phyloP scores from a whole-genome alignment of 257 asterid genomes.

The Lycium barbarum region DNA sequence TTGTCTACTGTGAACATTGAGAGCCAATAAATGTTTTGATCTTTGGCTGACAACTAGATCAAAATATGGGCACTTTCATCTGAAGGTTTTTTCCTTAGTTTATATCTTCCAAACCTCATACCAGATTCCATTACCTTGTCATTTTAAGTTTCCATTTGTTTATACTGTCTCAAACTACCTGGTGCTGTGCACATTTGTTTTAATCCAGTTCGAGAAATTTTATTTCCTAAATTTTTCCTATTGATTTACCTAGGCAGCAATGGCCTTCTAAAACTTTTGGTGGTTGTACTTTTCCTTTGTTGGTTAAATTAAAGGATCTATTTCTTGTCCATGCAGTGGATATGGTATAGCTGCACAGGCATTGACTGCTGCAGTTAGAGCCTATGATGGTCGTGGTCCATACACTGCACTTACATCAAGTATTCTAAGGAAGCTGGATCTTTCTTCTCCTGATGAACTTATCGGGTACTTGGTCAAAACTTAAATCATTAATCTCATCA shows the following conservation, averaged over 20 bases:
- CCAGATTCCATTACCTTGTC: background rate
- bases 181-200: background rate
- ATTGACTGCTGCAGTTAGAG: conserved; percentile 79
- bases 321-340: conserved; percentile 60
- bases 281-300: background rate
- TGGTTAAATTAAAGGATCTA: conserved; percentile 10
- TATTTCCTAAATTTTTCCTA: background rate
- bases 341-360: conserved; percentile 91
- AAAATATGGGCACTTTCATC: background rate
- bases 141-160: background rate
- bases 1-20: background rate
- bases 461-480: conserved; percentile 61
- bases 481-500: conserved; percentile 16
- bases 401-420: conserved; percentile 56
- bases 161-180: background rate
- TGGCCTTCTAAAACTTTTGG: background rate
- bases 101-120: background rate
- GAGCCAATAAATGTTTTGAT: background rate
- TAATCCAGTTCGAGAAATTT: background rate
- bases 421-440: conserved; percentile 57
- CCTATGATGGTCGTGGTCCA: conserved; percentile 89
- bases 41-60: background rate
- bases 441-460: conserved; percentile 85
- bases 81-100: background rate
- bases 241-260: background rate